These are phyloP conservation scores for Mortierella sp. DNA, from an alignment of 371 early-diverging fungal genomes.

Conservation along the genomic window DNA sequence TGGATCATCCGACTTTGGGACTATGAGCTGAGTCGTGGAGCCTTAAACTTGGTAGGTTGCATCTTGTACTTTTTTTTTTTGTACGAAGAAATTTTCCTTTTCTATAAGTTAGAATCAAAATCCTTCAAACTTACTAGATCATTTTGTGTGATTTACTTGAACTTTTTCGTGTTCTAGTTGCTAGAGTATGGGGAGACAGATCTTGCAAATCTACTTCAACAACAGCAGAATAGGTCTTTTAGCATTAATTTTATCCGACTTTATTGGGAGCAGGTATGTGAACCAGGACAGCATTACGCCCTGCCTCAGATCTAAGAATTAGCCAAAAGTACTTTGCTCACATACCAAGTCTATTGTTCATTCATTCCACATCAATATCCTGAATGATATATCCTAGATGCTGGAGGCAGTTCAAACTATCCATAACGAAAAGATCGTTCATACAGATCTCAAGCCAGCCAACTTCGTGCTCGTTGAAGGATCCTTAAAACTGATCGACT, in stretches of 20 bases:
- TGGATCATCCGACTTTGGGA: constrained; percentile 82
- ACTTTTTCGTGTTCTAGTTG: no score
- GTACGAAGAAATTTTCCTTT: neutral
- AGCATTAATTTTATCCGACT: constrained; percentile 74
- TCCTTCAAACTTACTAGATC: no score
- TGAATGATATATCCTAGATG: constrained; percentile 67
- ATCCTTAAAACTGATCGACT: constrained; percentile 91
- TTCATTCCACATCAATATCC: neutral
- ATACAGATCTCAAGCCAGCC: constrained; percentile 95
- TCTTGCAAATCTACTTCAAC: constrained; percentile 73
- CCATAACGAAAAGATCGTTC: constrained; percentile 88
- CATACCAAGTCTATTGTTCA: neutral
- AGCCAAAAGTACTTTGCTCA: neutral
- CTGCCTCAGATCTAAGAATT: no score
- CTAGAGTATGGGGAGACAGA: constrained; percentile 96
- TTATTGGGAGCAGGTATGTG: constrained; percentile 81
- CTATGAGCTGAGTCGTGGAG: constrained; percentile 69
- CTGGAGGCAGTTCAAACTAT: constrained; percentile 86
- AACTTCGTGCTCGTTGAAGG: constrained; percentile 89
- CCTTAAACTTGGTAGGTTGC: constrained; percentile 68
- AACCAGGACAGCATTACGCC: no score
- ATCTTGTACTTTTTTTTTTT: neutral
- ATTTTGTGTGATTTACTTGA: no score
- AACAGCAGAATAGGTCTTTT: constrained; percentile 59
- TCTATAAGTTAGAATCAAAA: no score